Percentiles rank a stretch among this genome's conserved stretches.
Conservation (phyloP, 2,329 filamentous ascomycete species). For the Dactylella cylindrospora region DNA sequence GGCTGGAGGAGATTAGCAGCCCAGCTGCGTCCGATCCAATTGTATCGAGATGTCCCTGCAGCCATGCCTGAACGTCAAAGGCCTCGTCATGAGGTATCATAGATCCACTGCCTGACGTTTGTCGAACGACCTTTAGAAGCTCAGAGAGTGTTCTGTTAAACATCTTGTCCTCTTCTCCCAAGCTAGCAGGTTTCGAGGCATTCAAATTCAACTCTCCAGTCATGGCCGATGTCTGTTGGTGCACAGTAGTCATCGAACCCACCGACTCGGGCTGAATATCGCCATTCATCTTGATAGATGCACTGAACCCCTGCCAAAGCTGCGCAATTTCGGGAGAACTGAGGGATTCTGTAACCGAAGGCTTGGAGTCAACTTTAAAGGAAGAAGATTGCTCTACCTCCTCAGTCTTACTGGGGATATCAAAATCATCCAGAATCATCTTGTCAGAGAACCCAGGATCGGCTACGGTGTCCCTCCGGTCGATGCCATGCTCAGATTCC, state of each 20-base stretch:
- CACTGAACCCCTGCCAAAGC: conserved; percentile 29
- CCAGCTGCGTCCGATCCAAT: conserved; percentile 17
- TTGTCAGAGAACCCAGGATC: neutral
- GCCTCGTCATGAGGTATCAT: conserved; percentile 4
- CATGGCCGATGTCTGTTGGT: neutral
- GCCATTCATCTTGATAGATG: conserved; percentile 24
- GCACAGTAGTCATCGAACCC: neutral
- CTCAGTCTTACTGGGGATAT: neutral
- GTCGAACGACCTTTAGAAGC: conserved; percentile 22
- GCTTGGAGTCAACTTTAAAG: neutral
- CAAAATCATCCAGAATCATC: conserved; percentile 1
- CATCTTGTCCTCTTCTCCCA: no score
- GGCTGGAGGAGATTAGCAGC: conserved; percentile 8
- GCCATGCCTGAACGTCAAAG: conserved; percentile 21
- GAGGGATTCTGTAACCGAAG: neutral
- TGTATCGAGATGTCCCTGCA: conserved; percentile 2
- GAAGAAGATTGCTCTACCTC: neutral
- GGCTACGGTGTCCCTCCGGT: conserved; percentile 1
- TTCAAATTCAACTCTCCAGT: neutral
- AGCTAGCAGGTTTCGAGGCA: neutral
- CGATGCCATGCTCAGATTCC: conserved; percentile 5
- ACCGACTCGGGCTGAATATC: conserved; percentile 18
- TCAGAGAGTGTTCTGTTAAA: conserved; percentile 18
- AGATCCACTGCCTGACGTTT: conserved; percentile 12
- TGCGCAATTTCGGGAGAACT: conserved; percentile 23